Evolutionary conservation across 169 alveolate genomes (phyloP), one percentile per base, ranked within the genome.

Genomic region (Ophryocystis elektroscirrha): DNA sequence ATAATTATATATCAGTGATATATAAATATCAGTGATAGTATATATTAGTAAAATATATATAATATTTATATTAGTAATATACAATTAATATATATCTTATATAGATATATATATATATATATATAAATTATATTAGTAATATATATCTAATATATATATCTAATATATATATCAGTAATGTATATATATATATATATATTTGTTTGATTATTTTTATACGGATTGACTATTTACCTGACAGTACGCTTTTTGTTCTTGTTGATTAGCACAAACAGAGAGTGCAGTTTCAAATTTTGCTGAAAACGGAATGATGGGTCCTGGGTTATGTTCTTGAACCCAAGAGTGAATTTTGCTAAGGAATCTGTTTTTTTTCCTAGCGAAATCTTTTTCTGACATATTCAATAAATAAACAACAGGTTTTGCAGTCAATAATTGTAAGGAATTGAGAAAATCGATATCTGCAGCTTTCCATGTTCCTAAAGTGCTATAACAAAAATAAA

Each of bases 371-470:
- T 84, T 93, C n/a, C 91, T 65, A 20, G 80, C 63, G 63, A 78
- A 93, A 61, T 91, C 97, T 36, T 79, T 73, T 62, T 81, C 91
- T 37, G 90, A 69, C 61, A 93, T 65, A 65, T 93, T 93, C 20
- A 90, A 91, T 43, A 90, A 64, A 69, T 91, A 93, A 12, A 93
- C 97, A 12, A 89, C 89, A n/a, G 97, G 95, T 74, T 93, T 93
- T 2, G 98, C 94, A 15, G 99, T 93, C 39, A 93, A 61, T 64
- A 90, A 93, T 60, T 83, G 83, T 59, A 76, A 81, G 53, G 80
- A 56, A 39, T 62, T 62, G 25, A 62, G n/a, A 32, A 12, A 32
- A 12, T 32, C 39, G 18, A 32, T n/a, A 12, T 32, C 39, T n/a
- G 12, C n/a, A n/a, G 16, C 37, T 55, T 54, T 26, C 55, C 72